Evolutionary conservation across 768 basidiomycete species (phyloP).

Genomic region (Termitomyces sp.): DNA sequence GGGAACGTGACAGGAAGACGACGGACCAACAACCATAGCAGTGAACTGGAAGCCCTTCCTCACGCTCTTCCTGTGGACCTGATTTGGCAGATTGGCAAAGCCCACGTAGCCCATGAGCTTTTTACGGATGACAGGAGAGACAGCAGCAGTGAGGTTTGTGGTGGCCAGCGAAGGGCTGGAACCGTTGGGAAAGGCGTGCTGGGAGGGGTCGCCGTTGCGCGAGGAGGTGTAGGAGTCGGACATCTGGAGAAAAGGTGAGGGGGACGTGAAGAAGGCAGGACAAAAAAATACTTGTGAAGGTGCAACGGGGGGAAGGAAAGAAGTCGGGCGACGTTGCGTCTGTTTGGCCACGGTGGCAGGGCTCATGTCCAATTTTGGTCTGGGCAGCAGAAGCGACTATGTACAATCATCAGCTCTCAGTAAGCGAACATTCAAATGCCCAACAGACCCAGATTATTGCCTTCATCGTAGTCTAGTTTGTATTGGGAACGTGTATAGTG

Average conservation of each 20-base stretch:
- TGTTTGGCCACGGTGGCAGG: conserved; percentile 43
- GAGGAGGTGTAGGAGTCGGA: conserved; percentile 70
- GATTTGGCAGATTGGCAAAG: conserved; percentile 98
- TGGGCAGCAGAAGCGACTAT: conserved; percentile 43
- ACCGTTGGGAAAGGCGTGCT: conserved; percentile 58
- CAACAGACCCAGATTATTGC: conserved; percentile 23
- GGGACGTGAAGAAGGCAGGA: conserved; percentile 24
- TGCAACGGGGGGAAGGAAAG: conserved; percentile 49
- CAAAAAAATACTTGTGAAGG: conserved; percentile 47
- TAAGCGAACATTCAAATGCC: background rate
- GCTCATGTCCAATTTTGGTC: conserved; percentile 38
- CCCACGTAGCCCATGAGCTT: conserved; percentile 95
- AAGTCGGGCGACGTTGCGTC: conserved; percentile 42
- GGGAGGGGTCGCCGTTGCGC: conserved; percentile 55
- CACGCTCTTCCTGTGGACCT: conserved; percentile 97
- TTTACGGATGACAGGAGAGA: conserved; percentile 66
- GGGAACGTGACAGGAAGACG: conserved; percentile 14
- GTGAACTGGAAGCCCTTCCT: conserved; percentile 99
- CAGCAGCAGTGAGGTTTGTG: conserved; percentile 26
- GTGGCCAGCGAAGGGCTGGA: conserved; percentile 56
- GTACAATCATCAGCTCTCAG: conserved; percentile 9
- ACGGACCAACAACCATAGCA: conserved; percentile 92
- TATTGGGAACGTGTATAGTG: background rate
- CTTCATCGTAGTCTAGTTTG: conserved; percentile 17
- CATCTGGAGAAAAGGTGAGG: conserved; percentile 45